Evolutionary conservation across 768 basidiomycete species (phyloP).

Genomic region (Boletus vermiculosoides): DNA sequence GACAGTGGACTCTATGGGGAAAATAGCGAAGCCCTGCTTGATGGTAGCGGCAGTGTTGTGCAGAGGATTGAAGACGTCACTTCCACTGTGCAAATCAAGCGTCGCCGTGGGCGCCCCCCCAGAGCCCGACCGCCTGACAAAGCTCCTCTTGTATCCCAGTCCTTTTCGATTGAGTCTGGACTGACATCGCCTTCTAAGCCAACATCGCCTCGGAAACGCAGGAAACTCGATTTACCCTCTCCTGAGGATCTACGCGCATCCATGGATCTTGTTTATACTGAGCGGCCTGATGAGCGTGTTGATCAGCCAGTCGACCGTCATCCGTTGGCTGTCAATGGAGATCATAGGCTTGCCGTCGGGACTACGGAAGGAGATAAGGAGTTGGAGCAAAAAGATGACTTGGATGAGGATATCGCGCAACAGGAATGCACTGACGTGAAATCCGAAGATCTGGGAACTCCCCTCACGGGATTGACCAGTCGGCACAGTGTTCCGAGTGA

Average conservation of each 20-base stretch:
- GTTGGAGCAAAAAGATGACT: not conserved
- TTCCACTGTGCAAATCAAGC: conserved; percentile 26
- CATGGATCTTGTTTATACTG: not conserved
- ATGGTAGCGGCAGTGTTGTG: not conserved
- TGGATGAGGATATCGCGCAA: not conserved
- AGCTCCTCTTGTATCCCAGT: not conserved
- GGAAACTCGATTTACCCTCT: conserved; percentile 41
- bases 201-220: conserved; percentile 42
- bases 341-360: not conserved
- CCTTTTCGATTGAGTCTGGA: conserved; percentile 7
- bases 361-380: not conserved
- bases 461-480: conserved; percentile 47
- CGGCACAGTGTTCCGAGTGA: conserved; percentile 59
- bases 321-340: conserved; percentile 12
- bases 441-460: conserved; percentile 55
- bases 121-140: conserved; percentile 23
- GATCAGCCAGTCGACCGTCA: conserved; percentile 5
- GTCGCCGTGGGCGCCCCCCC: conserved; percentile 33
- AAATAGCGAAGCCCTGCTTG: conserved; percentile 7
- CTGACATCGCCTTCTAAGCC: conserved; percentile 17
- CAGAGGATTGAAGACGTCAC: conserved; percentile 6
- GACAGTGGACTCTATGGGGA: conserved; percentile 10
- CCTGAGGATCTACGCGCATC: conserved; percentile 21
- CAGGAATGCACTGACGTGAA: conserved; percentile 37
- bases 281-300: conserved; percentile 4